Base-by-base conservation (phyloP, 192 early-diverging fungal genomes). In the Linnemannia exigua region DNA sequence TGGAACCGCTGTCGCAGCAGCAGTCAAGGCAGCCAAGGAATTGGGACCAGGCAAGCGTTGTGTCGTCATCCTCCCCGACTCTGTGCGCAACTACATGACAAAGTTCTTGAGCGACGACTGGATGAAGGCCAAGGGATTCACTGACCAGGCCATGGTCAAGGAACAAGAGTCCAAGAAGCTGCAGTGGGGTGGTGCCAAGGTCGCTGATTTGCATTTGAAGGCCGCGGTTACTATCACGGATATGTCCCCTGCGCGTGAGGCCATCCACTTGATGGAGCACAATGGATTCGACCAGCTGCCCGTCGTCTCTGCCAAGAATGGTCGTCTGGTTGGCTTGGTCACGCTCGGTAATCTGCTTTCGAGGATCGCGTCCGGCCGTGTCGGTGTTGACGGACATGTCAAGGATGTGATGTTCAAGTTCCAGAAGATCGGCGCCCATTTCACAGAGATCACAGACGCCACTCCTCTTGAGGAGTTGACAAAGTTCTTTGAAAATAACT, bases 21-120 rank as follows among this genome's bases (percentile, higher is more conserved):
- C 87, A 74, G 72, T 98, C 33, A 89, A 96, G 82, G 96, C 95
- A 9, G 96, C 96, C 77, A 97, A 96, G 85, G 84, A 89, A 31
- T 90, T 99, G 19, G 95, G 95, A 77, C 91, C 95, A 36, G 97
- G 97, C 63, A 94, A 98, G 88, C 92, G 97, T 66, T 95, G 94
- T 82, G 98, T 99, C 78, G 97, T 99, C 12, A 88, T 99, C 28
- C 88, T 99, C 61, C 95, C 99, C 36, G 99, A 99, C 90, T 98
- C 98, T 15, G 97, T 99, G 76, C 93, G 98, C 74, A 99, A 99
- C 92, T 99, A 99, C 92, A 99, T 99, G 98, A 97, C 97, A 80
- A 99, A 99, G 88, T 98, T 98, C 90, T 94, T 99, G 86, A 97
- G 95, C 88, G 98, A 99, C 87, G 96, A 95, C 51, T 99, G 98